phyloP scores from a whole-genome alignment of 106 monocot species.

The Dactylorhiza incarnata region DNA sequence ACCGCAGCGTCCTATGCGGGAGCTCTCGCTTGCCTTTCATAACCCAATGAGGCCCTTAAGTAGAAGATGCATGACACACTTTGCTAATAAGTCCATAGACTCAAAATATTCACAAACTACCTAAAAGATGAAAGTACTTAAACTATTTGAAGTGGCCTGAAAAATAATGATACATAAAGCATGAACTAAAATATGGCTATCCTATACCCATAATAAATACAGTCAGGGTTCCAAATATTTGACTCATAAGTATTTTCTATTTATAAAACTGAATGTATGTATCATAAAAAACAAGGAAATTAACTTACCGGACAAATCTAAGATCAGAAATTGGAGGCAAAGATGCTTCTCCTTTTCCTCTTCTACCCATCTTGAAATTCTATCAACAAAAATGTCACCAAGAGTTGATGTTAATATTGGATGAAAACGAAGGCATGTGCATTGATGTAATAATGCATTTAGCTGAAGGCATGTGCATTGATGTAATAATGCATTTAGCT shows the following conservation, averaged over 20 bases:
- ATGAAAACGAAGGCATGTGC: neutral
- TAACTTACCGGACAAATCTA: conserved; percentile 63
- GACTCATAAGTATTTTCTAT: neutral
- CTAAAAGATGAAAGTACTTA: too few relatives aligned
- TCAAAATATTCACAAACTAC: too few relatives aligned
- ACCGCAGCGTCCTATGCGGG: too few relatives aligned
- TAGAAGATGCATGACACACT: too few relatives aligned
- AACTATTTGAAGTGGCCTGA: too few relatives aligned
- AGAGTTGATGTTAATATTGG: neutral
- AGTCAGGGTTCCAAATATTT: neutral
- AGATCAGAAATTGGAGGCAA: conserved; percentile 39
- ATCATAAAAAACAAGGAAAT: conserved; percentile 2
- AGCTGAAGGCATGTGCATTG: too few relatives aligned
- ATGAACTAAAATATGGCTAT: too few relatives aligned
- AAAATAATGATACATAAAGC: too few relatives aligned
- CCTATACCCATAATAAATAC: neutral
- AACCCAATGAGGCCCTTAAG: too few relatives aligned
- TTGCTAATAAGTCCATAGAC: too few relatives aligned
- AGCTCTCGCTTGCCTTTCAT: too few relatives aligned
- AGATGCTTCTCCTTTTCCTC: conserved; percentile 46
- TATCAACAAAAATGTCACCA: conserved; percentile 9
- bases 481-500: neutral
- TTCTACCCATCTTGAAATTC: conserved; percentile 76
- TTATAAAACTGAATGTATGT: neutral
- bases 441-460: conserved; percentile 1